Evolutionary conservation across 305 asterid genomes (phyloP).

Genomic region (Fraxinus sp.): DNA sequence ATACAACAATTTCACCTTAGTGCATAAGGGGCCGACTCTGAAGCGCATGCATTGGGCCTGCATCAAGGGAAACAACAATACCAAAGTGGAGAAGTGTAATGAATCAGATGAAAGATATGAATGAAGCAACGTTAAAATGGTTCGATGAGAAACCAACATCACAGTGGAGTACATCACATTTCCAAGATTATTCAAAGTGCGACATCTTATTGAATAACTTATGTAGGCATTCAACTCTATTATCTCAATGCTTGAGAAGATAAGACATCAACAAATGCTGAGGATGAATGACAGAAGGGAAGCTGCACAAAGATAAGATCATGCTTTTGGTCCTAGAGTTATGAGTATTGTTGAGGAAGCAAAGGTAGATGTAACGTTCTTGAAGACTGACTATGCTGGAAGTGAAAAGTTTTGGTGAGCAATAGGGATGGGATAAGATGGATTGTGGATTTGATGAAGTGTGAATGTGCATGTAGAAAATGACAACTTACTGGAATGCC

Average conservation of each 20-base stretch:
- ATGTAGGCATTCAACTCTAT: background rate
- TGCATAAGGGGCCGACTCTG: background rate
- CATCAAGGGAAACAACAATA: background rate
- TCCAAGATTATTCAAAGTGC: too few species aligned
- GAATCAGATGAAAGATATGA: background rate
- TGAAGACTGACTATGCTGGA: background rate
- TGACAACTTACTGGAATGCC: background rate
- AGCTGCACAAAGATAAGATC: background rate
- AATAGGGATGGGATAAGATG: background rate
- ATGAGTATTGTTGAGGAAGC: background rate
- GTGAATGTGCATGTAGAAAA: background rate
- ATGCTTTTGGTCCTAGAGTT: background rate
- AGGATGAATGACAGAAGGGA: background rate
- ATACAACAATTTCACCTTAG: too few species aligned
- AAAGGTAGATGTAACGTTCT: too few species aligned
- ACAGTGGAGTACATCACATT: background rate
- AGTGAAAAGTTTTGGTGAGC: background rate
- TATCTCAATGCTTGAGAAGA: background rate
- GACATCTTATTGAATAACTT: background rate
- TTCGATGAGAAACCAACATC: background rate
- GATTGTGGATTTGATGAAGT: too few species aligned
- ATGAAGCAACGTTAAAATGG: background rate
- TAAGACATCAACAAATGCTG: background rate
- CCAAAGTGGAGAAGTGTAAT: background rate
- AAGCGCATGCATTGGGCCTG: background rate